Conservation (phyloP, 129 eudicot genomes). For the Smallanthus sonchifolius region DNA sequence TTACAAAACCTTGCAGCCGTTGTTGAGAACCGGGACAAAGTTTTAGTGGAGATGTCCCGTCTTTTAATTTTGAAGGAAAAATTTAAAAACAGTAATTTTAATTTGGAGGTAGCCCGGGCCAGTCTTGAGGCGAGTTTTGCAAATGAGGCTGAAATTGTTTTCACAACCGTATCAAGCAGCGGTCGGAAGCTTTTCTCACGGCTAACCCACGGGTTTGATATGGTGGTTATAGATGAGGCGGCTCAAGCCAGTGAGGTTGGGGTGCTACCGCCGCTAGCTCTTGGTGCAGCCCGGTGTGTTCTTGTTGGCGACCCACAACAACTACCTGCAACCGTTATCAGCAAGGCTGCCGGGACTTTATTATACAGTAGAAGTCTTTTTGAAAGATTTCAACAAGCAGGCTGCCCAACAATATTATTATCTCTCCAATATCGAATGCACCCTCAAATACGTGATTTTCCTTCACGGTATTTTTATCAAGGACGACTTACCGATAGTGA, state of each 20-base stretch:
- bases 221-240: conserved; percentile 99
- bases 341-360: conserved; percentile 96
- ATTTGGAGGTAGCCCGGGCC: conserved; percentile 90
- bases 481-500: conserved; percentile 95
- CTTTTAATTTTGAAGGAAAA: conserved; percentile 60
- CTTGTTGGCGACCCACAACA: conserved; percentile 99
- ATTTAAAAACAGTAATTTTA: conserved; percentile 64
- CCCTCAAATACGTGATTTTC: conserved; percentile 90
- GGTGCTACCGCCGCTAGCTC: conserved; percentile 87
- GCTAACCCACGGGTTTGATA: conserved; percentile 92
- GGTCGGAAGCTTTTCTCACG: conserved; percentile 92
- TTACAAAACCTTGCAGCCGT: conserved; percentile 90
- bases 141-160: conserved; percentile 94
- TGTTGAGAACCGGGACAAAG: conserved; percentile 82
- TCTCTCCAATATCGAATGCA: conserved; percentile 98
- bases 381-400: conserved; percentile 97
- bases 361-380: conserved; percentile 86
- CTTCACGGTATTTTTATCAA: conserved; percentile 85
- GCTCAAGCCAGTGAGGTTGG: conserved; percentile 99
- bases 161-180: conserved; percentile 92
- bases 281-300: conserved; percentile 98
- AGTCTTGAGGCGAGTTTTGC: conserved; percentile 97
- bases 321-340: conserved; percentile 97
- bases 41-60: conserved; percentile 87
- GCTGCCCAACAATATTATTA: conserved; percentile 91